A percentile compares a stretch with the other conserved stretches of the same genome.
Evolutionary conservation across 495 filamentous ascomycete species (phyloP).

Genomic region (Penicillium verhagenii): DNA sequence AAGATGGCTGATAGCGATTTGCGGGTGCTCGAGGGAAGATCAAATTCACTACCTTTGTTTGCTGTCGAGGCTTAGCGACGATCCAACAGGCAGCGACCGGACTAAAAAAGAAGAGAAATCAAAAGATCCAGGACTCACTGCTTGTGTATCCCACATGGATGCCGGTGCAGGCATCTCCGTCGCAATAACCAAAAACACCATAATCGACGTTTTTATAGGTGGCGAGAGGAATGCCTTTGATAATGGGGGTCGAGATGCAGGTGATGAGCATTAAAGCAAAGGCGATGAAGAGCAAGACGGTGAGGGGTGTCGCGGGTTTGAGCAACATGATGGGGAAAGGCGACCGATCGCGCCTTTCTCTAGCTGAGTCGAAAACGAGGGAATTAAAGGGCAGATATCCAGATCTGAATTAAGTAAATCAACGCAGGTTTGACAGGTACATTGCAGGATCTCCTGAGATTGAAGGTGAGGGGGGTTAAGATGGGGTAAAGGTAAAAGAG

Average conservation of each 20-base stretch:
- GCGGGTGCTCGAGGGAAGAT: slow-evolving; percentile 70
- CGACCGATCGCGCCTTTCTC: slow-evolving; percentile 18
- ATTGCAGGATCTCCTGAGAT: slow-evolving; percentile 18
- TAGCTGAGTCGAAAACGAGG: slow-evolving; percentile 6
- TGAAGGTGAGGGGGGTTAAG: background rate
- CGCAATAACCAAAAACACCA: slow-evolving; percentile 92
- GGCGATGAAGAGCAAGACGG: slow-evolving; percentile 78
- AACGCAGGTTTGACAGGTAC: slow-evolving; percentile 15
- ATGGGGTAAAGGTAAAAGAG: background rate
- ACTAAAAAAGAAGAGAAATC: background rate
- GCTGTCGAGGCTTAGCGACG: background rate
- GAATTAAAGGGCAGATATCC: slow-evolving; percentile 4
- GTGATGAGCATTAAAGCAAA: slow-evolving; percentile 84
- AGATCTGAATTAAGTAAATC: slow-evolving; percentile 4
- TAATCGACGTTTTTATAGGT: slow-evolving; percentile 74
- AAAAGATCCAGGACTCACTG: slow-evolving; percentile 55
- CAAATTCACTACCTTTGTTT: slow-evolving; percentile 57
- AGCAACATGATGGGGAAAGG: slow-evolving; percentile 52
- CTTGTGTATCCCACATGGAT: slow-evolving; percentile 83
- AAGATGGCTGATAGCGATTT: slow-evolving; percentile 87
- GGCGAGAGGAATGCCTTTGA: slow-evolving; percentile 79
- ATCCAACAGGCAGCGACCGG: slow-evolving; percentile 9
- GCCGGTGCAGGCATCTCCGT: slow-evolving; percentile 59
- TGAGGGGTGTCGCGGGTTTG: slow-evolving; percentile 90
- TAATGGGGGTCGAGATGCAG: slow-evolving; percentile 90